Evolutionary conservation across 2,329 filamentous ascomycete species (phyloP).

Genomic region (Colletotrichum sp.): DNA sequence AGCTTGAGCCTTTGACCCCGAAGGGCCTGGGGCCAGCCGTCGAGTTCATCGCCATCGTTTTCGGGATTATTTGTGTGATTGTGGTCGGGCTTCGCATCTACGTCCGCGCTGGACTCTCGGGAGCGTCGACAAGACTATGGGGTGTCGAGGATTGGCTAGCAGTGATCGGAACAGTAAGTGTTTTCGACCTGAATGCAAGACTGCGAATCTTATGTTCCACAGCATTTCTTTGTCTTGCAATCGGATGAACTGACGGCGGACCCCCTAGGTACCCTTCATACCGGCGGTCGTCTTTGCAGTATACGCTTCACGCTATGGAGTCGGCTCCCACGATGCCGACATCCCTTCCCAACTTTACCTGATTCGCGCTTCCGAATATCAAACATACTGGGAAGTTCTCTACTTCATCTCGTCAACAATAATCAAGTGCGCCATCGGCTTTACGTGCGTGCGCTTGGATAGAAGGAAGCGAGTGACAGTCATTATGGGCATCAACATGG

Average conservation of each 20-base stretch:
- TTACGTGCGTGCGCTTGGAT: constrained; percentile 24
- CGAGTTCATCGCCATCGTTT: background rate
- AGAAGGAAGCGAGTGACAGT: constrained; percentile 1
- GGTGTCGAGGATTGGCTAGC: background rate
- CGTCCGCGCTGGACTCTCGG: background rate
- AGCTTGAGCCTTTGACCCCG: background rate
- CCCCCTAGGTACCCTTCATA: background rate
- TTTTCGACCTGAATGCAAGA: no score
- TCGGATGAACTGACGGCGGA: background rate
- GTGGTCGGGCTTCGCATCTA: background rate
- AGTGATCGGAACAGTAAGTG: background rate
- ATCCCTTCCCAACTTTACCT: background rate
- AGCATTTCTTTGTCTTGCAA: no score
- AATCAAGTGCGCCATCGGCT: constrained; percentile 26
- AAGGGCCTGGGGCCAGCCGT: background rate
- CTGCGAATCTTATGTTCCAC: no score
- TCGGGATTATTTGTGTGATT: background rate
- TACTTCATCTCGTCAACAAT: constrained; percentile 26
- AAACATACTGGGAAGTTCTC: constrained; percentile 3
- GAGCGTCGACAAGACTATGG: background rate
- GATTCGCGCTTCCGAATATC: background rate
- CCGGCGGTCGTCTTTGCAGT: constrained; percentile 1
- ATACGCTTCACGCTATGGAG: background rate
- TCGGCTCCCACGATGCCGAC: background rate
- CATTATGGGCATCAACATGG: constrained; percentile 21